Evolutionary conservation across 2,329 filamentous ascomycete genomes (phyloP), one percentile per base, ranked within the genome.

Genomic region (Colletotrichum incanum): DNA sequence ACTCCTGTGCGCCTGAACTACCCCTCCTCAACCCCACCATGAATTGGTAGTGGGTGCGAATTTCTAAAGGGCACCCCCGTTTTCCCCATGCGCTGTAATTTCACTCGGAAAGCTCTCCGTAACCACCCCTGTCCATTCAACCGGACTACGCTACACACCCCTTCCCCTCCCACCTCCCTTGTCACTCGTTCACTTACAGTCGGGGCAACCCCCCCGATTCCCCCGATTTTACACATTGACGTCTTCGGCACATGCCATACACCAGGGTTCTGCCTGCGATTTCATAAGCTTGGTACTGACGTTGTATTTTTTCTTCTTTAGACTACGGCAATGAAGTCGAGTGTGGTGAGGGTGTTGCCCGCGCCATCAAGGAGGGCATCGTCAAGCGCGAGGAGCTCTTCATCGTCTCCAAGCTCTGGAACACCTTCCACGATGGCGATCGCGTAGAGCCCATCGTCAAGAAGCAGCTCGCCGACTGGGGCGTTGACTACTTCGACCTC

Each of bases 361-460:
- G 93, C 76, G 94, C 94, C 78, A 94, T 96, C 84, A 89, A 92
- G 79, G 94, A 96, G 12, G 93, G 93, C 54, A 82, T 96, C 71
- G 93, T 95, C 77, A 94, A 92, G 86, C 92, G 94, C 72, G 91
- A 93, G 83, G 94, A 98, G 31, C 93, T 97, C 80, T 97, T 97
- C 90, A 91, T 98, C 80, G 93, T 95, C 75, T 94, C 93, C 83
- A 98, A 97, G 88, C 92, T 98, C 71, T 97, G 95, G 94, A 95
- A 96, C 86, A 92, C 92, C 76, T 97, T 95, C 90, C 94, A 97
- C 87, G 93, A 96, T 78, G 88, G 87, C 77, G 92, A 96, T 76
- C 88, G 89, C 77, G 93, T 96, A 74, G 90, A 92, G 83, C 91
- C 91, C 71, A 94, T 96, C 80, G 89, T 87, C 83, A 90, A 90